Conservation (phyloP, 2,329 filamentous ascomycete species). For the Aspergillus chevalieri region DNA sequence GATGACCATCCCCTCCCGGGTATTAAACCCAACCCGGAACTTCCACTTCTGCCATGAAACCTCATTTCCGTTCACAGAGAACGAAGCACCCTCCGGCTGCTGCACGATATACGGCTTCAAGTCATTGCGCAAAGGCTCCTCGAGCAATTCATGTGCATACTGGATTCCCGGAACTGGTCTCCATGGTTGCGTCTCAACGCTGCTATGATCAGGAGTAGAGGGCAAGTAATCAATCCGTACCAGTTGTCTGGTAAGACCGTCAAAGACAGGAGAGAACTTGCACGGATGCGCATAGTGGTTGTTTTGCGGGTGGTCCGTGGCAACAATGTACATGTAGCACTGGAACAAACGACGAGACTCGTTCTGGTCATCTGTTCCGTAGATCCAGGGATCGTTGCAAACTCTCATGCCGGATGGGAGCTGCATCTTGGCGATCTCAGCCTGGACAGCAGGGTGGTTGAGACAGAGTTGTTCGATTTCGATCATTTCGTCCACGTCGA, state of each 20-base stretch:
- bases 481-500: conserved; percentile 55
- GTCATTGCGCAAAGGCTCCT: conserved; percentile 59
- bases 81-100: conserved; percentile 61
- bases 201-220: conserved; percentile 57
- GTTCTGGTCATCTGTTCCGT: conserved; percentile 44
- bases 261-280: conserved; percentile 44
- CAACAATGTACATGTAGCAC: conserved; percentile 37
- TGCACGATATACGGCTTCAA: conserved; percentile 60
- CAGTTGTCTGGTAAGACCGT: conserved; percentile 56
- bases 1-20: conserved; percentile 60
- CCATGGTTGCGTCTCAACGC: conserved; percentile 53
- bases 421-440: conserved; percentile 54
- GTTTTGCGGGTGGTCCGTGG: conserved; percentile 30
- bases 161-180: conserved; percentile 48
- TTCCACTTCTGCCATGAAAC: conserved; percentile 63
- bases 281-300: conserved; percentile 33
- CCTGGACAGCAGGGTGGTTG: conserved; percentile 50
- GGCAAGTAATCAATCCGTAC: conserved; percentile 65
- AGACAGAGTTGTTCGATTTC: conserved; percentile 54
- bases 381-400: conserved; percentile 64
- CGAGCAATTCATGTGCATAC: conserved; percentile 59
- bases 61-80: conserved; percentile 51
- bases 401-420: conserved; percentile 53
- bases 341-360: conserved; percentile 35
- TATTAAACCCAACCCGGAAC: conserved; percentile 57